Conservation (phyloP, 768 basidiomycete genomes). For the Favolaschia claudopus region DNA sequence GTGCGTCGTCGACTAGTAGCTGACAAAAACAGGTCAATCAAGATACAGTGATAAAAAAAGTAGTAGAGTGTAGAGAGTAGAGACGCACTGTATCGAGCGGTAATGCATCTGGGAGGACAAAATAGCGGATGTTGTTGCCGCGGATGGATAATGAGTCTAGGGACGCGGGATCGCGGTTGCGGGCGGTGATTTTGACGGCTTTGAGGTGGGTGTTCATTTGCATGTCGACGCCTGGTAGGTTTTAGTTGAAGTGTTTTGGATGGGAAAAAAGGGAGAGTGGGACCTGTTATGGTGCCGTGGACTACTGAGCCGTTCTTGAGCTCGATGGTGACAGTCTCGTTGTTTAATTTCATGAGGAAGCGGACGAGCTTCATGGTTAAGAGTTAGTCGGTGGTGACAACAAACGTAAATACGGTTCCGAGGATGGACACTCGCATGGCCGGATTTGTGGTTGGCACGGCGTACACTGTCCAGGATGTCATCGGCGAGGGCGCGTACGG, state of each 20-base stretch:
- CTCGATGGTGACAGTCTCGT: conserved; percentile 98
- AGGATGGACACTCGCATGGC: conserved; percentile 39
- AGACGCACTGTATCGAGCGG: conserved; percentile 83
- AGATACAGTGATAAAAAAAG: not conserved
- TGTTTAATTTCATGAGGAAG: conserved; percentile 99
- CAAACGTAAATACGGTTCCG: too few relatives aligned
- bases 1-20: conserved; percentile 95
- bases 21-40: not conserved
- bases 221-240: conserved; percentile 88
- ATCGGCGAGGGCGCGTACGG: conserved; percentile 97
- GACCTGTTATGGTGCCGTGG: conserved; percentile 94
- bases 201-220: conserved; percentile 99
- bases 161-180: conserved; percentile 86
- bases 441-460: conserved; percentile 57
- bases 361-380: conserved; percentile 31
- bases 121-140: conserved; percentile 97
- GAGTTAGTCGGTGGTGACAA: too few relatives aligned
- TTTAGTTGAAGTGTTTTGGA: not conserved
- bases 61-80: too few relatives aligned
- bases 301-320: conserved; percentile 97
- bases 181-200: conserved; percentile 94
- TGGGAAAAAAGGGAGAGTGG: not conserved
- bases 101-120: conserved; percentile 95
- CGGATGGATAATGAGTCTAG: conserved; percentile 94
- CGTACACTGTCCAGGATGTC: conserved; percentile 80